These are phyloP conservation scores for Boletus calvinii DNA, from an alignment of 1,284 basidiomycete genomes.

Conservation along the genomic window DNA sequence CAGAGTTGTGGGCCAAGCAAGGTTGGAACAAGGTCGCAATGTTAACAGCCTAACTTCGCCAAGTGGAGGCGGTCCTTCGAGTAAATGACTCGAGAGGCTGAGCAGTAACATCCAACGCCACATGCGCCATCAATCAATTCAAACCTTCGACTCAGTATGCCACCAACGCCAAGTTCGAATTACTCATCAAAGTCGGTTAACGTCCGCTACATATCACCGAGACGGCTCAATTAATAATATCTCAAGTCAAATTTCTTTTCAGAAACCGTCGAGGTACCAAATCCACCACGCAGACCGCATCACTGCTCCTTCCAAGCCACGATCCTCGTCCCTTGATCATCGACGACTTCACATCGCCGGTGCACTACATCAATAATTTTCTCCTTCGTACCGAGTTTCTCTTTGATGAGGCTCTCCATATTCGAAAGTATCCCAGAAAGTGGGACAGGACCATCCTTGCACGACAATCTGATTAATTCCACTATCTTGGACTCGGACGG, in stretches of 20 bases:
- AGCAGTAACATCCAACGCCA: slow-evolving; percentile 24
- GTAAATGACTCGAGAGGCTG: slow-evolving; percentile 22
- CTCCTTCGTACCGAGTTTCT: slow-evolving; percentile 70
- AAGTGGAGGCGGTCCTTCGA: slow-evolving; percentile 17
- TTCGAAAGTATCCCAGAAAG: slow-evolving; percentile 59
- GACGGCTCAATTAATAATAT: slow-evolving; percentile 1
- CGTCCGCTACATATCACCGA: slow-evolving; percentile 6
- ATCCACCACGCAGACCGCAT: slow-evolving; percentile 10
- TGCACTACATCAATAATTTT: slow-evolving; percentile 73
- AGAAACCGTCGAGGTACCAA: neutral
- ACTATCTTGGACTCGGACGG: slow-evolving; percentile 70
- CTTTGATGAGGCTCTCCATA: slow-evolving; percentile 47
- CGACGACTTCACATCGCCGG: slow-evolving; percentile 58
- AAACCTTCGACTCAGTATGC: neutral
- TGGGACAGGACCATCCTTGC: slow-evolving; percentile 52
- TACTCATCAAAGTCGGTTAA: slow-evolving; percentile 3
- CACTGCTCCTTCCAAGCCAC: slow-evolving; percentile 63
- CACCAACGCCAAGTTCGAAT: neutral
- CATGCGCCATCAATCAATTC: slow-evolving; percentile 21
- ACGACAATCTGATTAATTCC: slow-evolving; percentile 56
- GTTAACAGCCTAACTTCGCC: slow-evolving; percentile 28
- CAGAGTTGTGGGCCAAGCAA: slow-evolving; percentile 11
- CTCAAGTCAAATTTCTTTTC: slow-evolving; percentile 5
- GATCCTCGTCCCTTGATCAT: slow-evolving; percentile 52
- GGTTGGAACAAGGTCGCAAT: slow-evolving; percentile 32